Percentiles rank a stretch among this genome's conserved stretches.
These are phyloP conservation scores for Cytospora piceae DNA, from an alignment of 2,329 filamentous ascomycete genomes.

Conservation along the genomic window DNA sequence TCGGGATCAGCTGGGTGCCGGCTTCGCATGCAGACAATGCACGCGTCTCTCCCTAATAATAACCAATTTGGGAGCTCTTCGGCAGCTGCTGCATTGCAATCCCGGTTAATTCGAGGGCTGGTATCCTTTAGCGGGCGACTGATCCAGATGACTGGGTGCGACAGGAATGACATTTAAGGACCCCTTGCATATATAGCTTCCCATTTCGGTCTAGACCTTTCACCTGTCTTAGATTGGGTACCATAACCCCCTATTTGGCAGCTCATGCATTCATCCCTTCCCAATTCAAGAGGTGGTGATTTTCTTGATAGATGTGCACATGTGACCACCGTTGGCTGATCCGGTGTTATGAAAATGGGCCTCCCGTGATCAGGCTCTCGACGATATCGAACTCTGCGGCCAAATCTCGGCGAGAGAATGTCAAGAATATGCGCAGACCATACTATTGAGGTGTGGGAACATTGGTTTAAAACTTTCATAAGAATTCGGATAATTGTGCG, in stretches of 20 bases:
- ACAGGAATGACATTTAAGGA: background rate
- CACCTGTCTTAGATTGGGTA: slow-evolving; percentile 1
- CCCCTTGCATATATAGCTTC: slow-evolving; percentile 19
- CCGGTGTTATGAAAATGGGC: too few relatives aligned
- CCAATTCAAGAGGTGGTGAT: background rate
- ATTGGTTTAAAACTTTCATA: background rate
- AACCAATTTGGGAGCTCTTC: background rate
- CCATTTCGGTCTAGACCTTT: slow-evolving; percentile 15
- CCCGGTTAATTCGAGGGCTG: slow-evolving; percentile 5
- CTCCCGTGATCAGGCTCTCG: background rate
- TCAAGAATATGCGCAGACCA: too few relatives aligned
- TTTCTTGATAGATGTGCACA: background rate
- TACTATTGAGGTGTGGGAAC: background rate
- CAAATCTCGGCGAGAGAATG: background rate
- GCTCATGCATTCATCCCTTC: background rate
- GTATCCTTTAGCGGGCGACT: slow-evolving; percentile 1
- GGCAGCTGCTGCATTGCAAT: slow-evolving; percentile 12
- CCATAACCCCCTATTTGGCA: background rate
- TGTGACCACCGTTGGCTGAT: background rate
- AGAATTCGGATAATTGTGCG: background rate
- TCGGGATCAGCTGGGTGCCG: slow-evolving; percentile 27
- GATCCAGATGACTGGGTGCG: background rate
- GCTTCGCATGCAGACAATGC: slow-evolving; percentile 21
- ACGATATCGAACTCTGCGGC: background rate
- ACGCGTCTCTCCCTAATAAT: background rate